These are phyloP conservation scores for Penicillium sp. DNA, from an alignment of 2,329 filamentous ascomycete genomes.

Conservation along the genomic window DNA sequence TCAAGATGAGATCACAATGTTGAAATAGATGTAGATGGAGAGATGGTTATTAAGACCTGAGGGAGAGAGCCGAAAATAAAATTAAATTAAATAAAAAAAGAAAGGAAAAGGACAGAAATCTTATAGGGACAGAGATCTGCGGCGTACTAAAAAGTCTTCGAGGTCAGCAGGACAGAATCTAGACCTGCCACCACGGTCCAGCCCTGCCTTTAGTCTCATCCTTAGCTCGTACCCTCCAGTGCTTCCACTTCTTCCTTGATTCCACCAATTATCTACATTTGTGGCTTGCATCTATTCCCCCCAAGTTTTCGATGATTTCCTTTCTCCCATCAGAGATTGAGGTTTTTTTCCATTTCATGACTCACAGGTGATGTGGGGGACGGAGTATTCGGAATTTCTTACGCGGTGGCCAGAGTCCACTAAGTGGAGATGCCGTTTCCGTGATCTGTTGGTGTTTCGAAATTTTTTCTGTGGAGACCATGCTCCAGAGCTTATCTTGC, in stretches of 20 bases:
- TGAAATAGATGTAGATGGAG: not conserved
- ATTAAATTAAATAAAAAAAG: not conserved
- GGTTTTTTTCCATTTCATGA: not conserved
- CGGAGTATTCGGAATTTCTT: not conserved
- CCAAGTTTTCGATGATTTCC: not conserved
- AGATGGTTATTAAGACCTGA: not conserved
- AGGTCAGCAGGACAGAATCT: constrained; percentile 11
- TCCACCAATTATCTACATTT: not conserved
- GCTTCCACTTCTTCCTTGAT: not conserved
- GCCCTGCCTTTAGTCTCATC: not conserved
- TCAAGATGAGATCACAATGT: not conserved
- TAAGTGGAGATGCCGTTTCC: constrained; percentile 2
- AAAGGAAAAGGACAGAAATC: constrained; percentile 6
- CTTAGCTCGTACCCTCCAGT: not conserved
- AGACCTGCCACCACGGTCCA: not conserved
- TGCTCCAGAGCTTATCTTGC: constrained; percentile 23
- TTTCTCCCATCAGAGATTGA: not conserved
- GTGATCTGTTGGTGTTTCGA: constrained; percentile 28
- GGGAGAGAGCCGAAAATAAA: constrained; percentile 1
- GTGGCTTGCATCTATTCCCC: not conserved
- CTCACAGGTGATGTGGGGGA: not conserved
- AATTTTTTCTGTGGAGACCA: constrained; percentile 25
- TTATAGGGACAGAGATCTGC: constrained; percentile 15
- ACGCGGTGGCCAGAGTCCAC: not conserved
- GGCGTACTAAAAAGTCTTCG: constrained; percentile 8